Conservation (phyloP, 257 asterid species). For the Ajuga chamaepitys region DNA sequence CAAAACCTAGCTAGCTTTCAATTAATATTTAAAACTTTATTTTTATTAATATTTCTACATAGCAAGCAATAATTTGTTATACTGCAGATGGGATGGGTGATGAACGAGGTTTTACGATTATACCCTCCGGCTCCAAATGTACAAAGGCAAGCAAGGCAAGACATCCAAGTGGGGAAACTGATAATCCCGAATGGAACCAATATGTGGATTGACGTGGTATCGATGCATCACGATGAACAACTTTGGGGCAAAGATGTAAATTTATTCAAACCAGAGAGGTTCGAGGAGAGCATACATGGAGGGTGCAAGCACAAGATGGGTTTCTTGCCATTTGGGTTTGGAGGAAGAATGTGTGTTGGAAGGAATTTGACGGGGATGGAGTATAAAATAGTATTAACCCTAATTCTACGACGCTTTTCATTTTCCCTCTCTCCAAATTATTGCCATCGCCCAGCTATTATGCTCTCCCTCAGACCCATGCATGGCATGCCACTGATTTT, state of each 20-base stretch:
- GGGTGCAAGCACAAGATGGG: conserved; percentile 94
- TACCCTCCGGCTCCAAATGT: conserved; percentile 83
- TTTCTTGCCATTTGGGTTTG: conserved; percentile 77
- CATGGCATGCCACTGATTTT: conserved; percentile 70
- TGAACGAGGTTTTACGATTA: conserved; percentile 67
- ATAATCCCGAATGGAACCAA: conserved; percentile 70
- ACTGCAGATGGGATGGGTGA: conserved; percentile 90
- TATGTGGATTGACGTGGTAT: conserved; percentile 81
- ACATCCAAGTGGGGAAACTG: conserved; percentile 37
- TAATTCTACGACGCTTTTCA: conserved; percentile 56
- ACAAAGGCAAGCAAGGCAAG: conserved; percentile 71
- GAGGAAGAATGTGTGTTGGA: conserved; percentile 92
- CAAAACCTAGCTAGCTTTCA: too few relatives aligned
- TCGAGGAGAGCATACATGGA: conserved; percentile 40
- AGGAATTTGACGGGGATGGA: conserved; percentile 66
- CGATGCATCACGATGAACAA: conserved; percentile 66
- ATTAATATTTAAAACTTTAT: too few relatives aligned
- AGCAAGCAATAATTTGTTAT: background rate
- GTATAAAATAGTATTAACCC: conserved; percentile 55
- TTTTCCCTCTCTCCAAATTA: conserved; percentile 62
- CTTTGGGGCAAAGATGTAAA: conserved; percentile 74
- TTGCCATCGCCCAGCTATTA: conserved; percentile 49
- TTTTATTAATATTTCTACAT: too few relatives aligned
- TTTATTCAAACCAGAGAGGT: conserved; percentile 74
- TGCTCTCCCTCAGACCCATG: conserved; percentile 80